These are phyloP conservation scores for Hsuehochloa calcarea DNA, from an alignment of 176 grass and related monocot genomes.

Conservation along the genomic window DNA sequence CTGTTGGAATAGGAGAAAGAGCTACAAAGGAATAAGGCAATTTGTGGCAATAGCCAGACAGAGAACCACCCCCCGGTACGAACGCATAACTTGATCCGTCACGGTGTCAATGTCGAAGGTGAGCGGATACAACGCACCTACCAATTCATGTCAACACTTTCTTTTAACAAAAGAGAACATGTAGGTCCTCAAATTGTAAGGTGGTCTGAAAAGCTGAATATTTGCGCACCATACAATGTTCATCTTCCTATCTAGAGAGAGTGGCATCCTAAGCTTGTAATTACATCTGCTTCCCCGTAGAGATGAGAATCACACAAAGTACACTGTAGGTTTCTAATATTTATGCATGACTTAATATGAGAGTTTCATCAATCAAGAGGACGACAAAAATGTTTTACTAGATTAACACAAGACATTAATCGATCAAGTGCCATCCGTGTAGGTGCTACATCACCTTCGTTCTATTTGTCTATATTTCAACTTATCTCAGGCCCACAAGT, in stretches of 20 bases:
- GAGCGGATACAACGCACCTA: too few species aligned
- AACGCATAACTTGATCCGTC: too few species aligned
- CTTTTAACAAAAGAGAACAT: too few species aligned
- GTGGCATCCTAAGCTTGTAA: too few species aligned
- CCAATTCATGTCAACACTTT: too few species aligned
- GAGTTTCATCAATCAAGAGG: not conserved
- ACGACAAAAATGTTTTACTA: not conserved
- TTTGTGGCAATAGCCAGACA: not conserved
- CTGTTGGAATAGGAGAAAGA: not conserved
- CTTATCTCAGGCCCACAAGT: not conserved
- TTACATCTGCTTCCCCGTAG: not conserved
- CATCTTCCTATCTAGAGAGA: too few species aligned
- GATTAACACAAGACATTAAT: not conserved
- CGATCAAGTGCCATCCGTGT: not conserved
- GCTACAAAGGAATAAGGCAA: not conserved
- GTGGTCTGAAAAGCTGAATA: too few species aligned
- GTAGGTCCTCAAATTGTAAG: too few species aligned
- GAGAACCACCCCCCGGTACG: too few species aligned
- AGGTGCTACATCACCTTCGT: not conserved
- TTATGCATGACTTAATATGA: not conserved
- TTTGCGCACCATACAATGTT: too few species aligned
- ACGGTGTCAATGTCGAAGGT: too few species aligned
- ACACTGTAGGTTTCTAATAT: not conserved
- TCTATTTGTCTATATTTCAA: not conserved
- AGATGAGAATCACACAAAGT: not conserved